These are phyloP conservation scores for Talaromyces funiculosus DNA, from an alignment of 2,329 filamentous ascomycete genomes.

Conservation along the genomic window DNA sequence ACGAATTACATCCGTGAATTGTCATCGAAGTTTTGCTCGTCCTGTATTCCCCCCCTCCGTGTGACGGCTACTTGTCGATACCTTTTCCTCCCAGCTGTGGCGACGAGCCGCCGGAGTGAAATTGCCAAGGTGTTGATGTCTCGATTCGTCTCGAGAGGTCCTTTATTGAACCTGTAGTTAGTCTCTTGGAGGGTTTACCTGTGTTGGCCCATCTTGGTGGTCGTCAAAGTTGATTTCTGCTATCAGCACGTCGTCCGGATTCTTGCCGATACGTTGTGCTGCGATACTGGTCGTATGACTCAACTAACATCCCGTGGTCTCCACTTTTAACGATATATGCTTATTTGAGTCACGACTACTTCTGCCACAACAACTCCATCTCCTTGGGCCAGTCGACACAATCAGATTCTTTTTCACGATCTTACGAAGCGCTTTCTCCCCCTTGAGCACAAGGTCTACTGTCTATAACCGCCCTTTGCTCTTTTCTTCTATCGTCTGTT, in stretches of 20 bases:
- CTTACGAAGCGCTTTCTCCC: constrained; percentile 32
- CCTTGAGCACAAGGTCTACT: constrained; percentile 9
- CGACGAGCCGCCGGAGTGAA: constrained; percentile 15
- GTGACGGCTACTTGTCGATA: constrained; percentile 16
- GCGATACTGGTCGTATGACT: constrained; percentile 12
- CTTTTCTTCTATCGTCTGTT: constrained; percentile 3
- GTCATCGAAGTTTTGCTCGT: neutral
- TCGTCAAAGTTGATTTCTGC: neutral
- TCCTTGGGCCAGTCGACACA: constrained; percentile 25
- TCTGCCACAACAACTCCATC: constrained; percentile 20
- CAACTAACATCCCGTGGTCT: constrained; percentile 15
- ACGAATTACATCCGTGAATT: neutral
- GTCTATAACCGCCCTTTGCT: constrained; percentile 13
- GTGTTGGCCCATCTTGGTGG: neutral
- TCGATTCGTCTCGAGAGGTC: constrained; percentile 15
- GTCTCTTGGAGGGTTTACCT: constrained; percentile 13
- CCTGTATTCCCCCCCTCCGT: constrained; percentile 12
- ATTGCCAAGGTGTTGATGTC: constrained; percentile 13
- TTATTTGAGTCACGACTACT: constrained; percentile 27
- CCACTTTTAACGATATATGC: constrained; percentile 11
- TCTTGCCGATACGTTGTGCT: neutral
- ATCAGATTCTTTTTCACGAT: constrained; percentile 29
- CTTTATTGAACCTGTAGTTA: constrained; percentile 16
- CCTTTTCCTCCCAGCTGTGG: constrained; percentile 16
- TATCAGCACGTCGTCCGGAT: neutral